Evolutionary conservation across 1,139 yeast species (phyloP).

Genomic region (Pichia sp.): DNA sequence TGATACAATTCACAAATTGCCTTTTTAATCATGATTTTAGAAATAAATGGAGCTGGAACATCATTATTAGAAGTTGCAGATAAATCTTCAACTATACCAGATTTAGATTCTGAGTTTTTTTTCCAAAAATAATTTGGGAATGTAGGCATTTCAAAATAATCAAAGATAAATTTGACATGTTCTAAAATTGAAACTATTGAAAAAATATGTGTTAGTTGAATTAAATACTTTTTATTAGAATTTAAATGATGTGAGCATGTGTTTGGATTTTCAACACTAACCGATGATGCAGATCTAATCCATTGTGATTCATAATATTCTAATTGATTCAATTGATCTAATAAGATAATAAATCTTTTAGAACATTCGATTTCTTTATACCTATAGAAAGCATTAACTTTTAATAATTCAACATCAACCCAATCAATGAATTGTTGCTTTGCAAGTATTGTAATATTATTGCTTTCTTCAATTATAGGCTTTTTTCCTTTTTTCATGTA

Average conservation of each 20-base stretch:
- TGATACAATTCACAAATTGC: slow-evolving; percentile 80
- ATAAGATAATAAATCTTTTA: slow-evolving; percentile 52
- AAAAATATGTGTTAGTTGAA: neutral
- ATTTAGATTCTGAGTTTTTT: neutral
- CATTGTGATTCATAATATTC: slow-evolving; percentile 42
- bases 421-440: slow-evolving; percentile 48
- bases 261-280: too few relatives aligned
- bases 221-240: neutral
- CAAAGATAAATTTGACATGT: slow-evolving; percentile 8
- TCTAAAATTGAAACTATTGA: neutral
- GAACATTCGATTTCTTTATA: slow-evolving; percentile 56
- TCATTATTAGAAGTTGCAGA: neutral
- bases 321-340: slow-evolving; percentile 61
- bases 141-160: slow-evolving; percentile 13
- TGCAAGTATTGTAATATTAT: slow-evolving; percentile 27
- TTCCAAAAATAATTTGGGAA: slow-evolving; percentile 12
- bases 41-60: slow-evolving; percentile 50
- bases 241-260: neutral
- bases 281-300: neutral
- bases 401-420: slow-evolving; percentile 52
- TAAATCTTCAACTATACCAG: neutral
- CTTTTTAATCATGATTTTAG: slow-evolving; percentile 65
- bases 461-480: slow-evolving; percentile 10
- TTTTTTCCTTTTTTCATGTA: slow-evolving; percentile 4
- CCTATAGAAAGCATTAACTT: slow-evolving; percentile 54